These are phyloP conservation scores for Artemisia tridentata DNA, from an alignment of 129 eudicot genomes.

Conservation along the genomic window DNA sequence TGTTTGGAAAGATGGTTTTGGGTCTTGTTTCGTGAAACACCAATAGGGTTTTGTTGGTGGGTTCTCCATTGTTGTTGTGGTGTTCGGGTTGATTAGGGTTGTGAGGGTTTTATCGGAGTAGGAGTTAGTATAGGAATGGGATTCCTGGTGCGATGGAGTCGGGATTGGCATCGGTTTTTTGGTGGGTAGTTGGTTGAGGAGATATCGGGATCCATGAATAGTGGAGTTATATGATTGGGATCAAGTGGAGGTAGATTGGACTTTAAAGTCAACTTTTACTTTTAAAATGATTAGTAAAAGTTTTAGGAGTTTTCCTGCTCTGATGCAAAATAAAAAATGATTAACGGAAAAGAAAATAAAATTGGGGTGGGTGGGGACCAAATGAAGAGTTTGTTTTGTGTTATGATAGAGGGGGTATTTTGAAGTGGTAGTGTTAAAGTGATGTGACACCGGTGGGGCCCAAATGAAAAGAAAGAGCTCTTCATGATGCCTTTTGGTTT, in stretches of 20 bases:
- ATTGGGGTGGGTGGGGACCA: too few relatives aligned
- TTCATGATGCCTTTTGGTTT: too few relatives aligned
- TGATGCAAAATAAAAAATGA: too few relatives aligned
- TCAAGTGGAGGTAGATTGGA: slow-evolving; percentile 18
- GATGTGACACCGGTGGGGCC: too few relatives aligned
- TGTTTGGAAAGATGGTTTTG: slow-evolving; percentile 64
- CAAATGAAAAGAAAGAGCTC: too few relatives aligned
- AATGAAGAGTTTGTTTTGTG: too few relatives aligned
- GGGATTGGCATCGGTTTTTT: slow-evolving; percentile 17
- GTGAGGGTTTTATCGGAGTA: neutral
- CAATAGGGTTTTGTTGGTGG: slow-evolving; percentile 52
- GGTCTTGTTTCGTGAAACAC: slow-evolving; percentile 72
- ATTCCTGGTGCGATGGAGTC: slow-evolving; percentile 13
- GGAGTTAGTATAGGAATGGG: neutral
- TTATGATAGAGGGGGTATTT: too few relatives aligned
- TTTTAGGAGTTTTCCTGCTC: too few relatives aligned
- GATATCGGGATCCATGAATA: neutral
- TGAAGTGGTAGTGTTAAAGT: too few relatives aligned
- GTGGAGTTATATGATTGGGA: neutral
- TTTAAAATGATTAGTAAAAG: too few relatives aligned
- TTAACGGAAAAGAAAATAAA: too few relatives aligned
- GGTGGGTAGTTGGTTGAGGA: slow-evolving; percentile 11
- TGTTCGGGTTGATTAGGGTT: slow-evolving; percentile 25
- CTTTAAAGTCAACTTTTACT: slow-evolving; percentile 18
- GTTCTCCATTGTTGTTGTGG: slow-evolving; percentile 24